Conservation (phyloP, 140 eudicot species). For the Senecio squalidus region DNA sequence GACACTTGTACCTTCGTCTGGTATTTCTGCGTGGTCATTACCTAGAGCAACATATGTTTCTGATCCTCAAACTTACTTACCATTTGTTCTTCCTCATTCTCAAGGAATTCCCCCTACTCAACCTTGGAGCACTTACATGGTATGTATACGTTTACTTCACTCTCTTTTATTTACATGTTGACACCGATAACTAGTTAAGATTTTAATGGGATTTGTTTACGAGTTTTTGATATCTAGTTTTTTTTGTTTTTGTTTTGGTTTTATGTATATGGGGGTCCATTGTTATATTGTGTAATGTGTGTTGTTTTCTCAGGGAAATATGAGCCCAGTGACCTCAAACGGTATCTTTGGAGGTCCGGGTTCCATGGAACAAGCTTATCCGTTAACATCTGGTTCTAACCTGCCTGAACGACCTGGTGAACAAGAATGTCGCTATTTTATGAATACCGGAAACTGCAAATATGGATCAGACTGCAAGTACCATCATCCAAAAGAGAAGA, state of each 20-base stretch:
- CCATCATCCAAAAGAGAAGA: slow-evolving; percentile 81
- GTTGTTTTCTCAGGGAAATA: slow-evolving; percentile 41
- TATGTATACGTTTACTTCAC: slow-evolving; percentile 10
- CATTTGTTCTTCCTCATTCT: slow-evolving; percentile 45
- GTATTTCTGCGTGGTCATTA: slow-evolving; percentile 49
- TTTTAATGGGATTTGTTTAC: neutral
- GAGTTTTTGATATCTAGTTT: neutral
- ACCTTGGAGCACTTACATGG: slow-evolving; percentile 75
- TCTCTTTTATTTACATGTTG: neutral
- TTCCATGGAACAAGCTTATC: slow-evolving; percentile 30
- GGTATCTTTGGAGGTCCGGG: slow-evolving; percentile 34
- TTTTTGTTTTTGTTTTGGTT: neutral
- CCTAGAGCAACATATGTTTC: slow-evolving; percentile 50
- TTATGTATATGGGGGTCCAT: neutral
- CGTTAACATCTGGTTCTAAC: slow-evolving; percentile 27
- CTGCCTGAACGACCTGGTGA: slow-evolving; percentile 87
- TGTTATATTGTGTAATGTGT: neutral
- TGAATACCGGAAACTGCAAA: slow-evolving; percentile 82
- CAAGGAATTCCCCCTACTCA: slow-evolving; percentile 46
- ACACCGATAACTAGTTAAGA: neutral
- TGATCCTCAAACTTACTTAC: slow-evolving; percentile 52
- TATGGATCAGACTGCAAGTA: slow-evolving; percentile 85
- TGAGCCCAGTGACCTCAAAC: slow-evolving; percentile 43
- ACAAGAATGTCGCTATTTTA: slow-evolving; percentile 77
- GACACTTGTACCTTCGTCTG: slow-evolving; percentile 40